Base-by-base conservation (phyloP, 2,329 filamentous ascomycete genomes). In the Furcasterigmium sp. region DNA sequence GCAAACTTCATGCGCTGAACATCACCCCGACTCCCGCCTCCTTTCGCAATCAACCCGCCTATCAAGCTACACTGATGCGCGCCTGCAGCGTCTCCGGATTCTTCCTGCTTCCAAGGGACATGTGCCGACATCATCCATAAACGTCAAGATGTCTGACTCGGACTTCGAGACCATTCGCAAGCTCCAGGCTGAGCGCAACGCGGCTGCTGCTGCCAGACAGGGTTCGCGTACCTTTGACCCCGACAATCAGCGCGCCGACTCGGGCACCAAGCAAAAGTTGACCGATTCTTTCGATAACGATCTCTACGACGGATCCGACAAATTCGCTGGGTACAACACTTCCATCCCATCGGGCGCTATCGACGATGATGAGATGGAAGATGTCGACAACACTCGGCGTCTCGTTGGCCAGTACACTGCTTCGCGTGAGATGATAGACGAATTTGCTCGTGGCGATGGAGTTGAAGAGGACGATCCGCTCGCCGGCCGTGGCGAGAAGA, bases 321-420 rank as follows among this genome's bases (percentile, higher is more conserved):
- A 86, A 63, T 96, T 82, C 69, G 79, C 87, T 13, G 91, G 90
- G 52, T 98, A 97, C 64, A 86, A 93, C 61, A 87, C 81, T n/a
- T 90, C 88, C 32, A 87, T 97, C 54, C 85, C 91, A 30, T 81
- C 83, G 44, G 81, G 80, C 55, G 86, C 85, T 59, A 85, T 84
- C 43, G 87, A 89, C 56, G 85, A 89, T 46, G 83, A 85, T 56
- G 84, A 86, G 46, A 88, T 89, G 79, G 78, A 78, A 39, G 87
- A 84, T 63, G 81, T 69, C 44, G 85, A 87, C 62, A 82, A 72
- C 54, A 82, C 87, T 54, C 80, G 85, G 56, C 81, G 88, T 47
- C 74, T 98, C 47, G 85, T 96, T 26, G 91, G 91, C 50, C 93
- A 97, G 66, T 98, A 98, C 68, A 98, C 93, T 28, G 93, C 93